A percentile compares a stretch with the other conserved stretches of the same genome.
These are phyloP conservation scores for Nemania diffusa DNA, from an alignment of 2,329 filamentous ascomycete genomes.

Conservation along the genomic window DNA sequence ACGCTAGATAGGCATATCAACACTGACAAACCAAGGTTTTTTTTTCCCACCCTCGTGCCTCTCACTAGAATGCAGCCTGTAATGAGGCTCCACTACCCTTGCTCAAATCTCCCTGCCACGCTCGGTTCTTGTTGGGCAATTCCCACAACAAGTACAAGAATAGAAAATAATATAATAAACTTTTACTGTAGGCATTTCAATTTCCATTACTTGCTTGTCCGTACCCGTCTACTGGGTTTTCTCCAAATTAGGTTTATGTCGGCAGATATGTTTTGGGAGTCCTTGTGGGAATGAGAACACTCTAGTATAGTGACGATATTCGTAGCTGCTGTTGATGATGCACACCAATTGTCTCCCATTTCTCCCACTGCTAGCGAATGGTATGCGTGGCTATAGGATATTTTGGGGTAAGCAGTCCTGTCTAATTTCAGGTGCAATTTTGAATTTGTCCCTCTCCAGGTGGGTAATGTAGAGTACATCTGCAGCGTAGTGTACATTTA, in stretches of 20 bases:
- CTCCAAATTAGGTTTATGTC: neutral
- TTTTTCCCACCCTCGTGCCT: conserved; percentile 18
- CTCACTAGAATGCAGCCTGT: conserved; percentile 18
- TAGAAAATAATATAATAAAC: neutral
- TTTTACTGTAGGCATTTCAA: conserved; percentile 2
- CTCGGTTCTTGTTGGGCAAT: conserved; percentile 7
- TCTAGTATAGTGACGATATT: conserved; percentile 16
- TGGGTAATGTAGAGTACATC: conserved; percentile 45
- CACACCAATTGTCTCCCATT: conserved; percentile 18
- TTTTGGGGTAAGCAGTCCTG: conserved; percentile 44
- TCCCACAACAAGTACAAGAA: neutral
- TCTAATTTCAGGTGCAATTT: conserved; percentile 47
- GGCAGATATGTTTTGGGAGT: neutral
- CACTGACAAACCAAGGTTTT: conserved; percentile 8
- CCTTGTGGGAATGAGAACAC: neutral
- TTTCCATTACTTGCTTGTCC: neutral
- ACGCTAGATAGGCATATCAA: conserved; percentile 5
- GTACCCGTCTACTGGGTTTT: neutral
- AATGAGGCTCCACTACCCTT: conserved; percentile 38
- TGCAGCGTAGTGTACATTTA: neutral
- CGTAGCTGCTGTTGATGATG: conserved; percentile 8
- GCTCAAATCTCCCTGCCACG: conserved; percentile 31
- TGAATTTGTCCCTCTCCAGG: conserved; percentile 37
- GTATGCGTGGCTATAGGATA: conserved; percentile 31
- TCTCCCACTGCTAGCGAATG: conserved; percentile 24